phyloP scores from a whole-genome alignment of 176 grass and related monocot genomes.

The Rhynchospora breviuscula region DNA sequence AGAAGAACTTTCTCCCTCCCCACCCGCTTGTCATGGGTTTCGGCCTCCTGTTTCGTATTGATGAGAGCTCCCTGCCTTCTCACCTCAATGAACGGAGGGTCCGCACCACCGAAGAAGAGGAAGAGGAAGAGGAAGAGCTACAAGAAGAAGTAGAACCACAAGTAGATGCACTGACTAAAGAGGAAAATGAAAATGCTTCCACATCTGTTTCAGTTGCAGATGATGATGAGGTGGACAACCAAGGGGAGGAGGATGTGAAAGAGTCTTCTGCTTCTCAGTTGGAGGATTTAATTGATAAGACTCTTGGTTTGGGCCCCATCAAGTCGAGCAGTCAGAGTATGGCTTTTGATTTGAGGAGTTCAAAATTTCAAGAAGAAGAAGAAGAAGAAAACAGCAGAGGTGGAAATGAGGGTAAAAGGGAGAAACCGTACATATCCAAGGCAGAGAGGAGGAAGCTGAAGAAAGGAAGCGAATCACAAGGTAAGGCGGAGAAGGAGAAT shows the following conservation, averaged over 20 bases:
- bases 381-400: not conserved
- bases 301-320: constrained; percentile 67
- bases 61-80: constrained; percentile 83
- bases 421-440: constrained; percentile 90
- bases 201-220: constrained; percentile 26
- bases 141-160: constrained; percentile 39
- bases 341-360: constrained; percentile 20
- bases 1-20: constrained; percentile 90
- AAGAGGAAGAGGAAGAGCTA: constrained; percentile 28
- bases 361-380: constrained; percentile 37
- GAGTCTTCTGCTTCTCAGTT: constrained; percentile 60
- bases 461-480: constrained; percentile 54
- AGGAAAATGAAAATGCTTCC: constrained; percentile 23
- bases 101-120: constrained; percentile 71
- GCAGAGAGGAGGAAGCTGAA: constrained; percentile 91
- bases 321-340: constrained; percentile 47
- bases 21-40: constrained; percentile 96
- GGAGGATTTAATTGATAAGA: constrained; percentile 87
- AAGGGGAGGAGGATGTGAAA: constrained; percentile 31
- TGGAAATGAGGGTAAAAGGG: constrained; percentile 59
- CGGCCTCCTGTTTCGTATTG: constrained; percentile 84
- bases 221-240: constrained; percentile 23
- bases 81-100: constrained; percentile 91
- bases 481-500: constrained; percentile 34
- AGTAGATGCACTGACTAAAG: not conserved